These are phyloP conservation scores for Funneliformis geosporum DNA, from an alignment of 192 early-diverging fungal species.

Conservation along the genomic window DNA sequence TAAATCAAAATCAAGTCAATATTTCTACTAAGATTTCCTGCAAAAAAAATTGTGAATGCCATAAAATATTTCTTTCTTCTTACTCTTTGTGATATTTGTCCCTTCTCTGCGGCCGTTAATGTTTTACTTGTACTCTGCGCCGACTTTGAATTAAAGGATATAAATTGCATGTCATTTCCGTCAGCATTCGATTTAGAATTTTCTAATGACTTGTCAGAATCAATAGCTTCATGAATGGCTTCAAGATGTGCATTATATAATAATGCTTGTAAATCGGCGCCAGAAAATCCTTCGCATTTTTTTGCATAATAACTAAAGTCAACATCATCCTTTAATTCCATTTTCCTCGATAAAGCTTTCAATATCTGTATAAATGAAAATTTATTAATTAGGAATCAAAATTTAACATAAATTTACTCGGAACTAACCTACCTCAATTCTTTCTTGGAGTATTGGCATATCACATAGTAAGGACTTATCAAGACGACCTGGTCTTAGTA, in stretches of 20 bases:
- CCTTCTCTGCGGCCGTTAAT: conserved; percentile 54
- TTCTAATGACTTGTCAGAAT: conserved; percentile 48
- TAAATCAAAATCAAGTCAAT: conserved; percentile 1
- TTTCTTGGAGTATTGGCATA: conserved; percentile 75
- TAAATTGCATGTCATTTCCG: conserved; percentile 43
- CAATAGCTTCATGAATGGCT: conserved; percentile 76
- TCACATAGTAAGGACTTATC: conserved; percentile 85
- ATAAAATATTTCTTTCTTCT: conserved; percentile 12
- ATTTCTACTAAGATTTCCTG: not conserved
- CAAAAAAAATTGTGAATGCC: not conserved
- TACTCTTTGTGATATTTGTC: conserved; percentile 56
- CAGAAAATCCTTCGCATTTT: conserved; percentile 75
- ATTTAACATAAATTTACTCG: not conserved
- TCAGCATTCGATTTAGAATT: conserved; percentile 33
- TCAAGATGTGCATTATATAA: conserved; percentile 91
- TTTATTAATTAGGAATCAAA: conserved; percentile 10
- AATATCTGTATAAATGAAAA: conserved; percentile 62
- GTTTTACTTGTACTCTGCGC: conserved; percentile 38
- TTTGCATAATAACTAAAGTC: conserved; percentile 66
- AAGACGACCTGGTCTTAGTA: conserved; percentile 78
- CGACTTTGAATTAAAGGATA: conserved; percentile 39
- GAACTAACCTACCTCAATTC: conserved; percentile 55
- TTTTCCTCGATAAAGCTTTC: conserved; percentile 66
- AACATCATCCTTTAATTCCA: conserved; percentile 62
- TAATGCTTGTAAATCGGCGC: conserved; percentile 94